Conservation (phyloP, 805 yeast species). For the Starmerella sp. region DNA sequence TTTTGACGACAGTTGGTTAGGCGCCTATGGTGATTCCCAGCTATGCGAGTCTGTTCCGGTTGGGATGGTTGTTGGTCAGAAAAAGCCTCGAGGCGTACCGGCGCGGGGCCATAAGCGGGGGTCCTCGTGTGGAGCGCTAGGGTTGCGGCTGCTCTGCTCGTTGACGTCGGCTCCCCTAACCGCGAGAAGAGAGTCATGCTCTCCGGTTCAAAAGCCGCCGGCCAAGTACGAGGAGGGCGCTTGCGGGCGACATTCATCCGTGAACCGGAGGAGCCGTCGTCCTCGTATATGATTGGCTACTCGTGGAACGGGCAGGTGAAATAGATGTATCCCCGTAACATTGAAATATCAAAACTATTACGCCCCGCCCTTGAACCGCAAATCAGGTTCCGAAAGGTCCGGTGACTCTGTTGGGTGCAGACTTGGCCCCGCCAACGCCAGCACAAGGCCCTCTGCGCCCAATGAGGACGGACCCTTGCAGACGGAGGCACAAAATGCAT, state of each 20-base stretch:
- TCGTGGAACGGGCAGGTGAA: no score
- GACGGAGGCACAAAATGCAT: neutral
- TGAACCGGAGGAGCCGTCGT: no score
- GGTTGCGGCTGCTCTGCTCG: neutral
- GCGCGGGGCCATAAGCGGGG: slow-evolving; percentile 1
- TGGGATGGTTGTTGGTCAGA: neutral
- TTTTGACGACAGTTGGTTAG: neutral
- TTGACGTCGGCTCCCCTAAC: neutral
- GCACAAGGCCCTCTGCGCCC: neutral
- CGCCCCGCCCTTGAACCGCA: no score
- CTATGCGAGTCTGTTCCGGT: no score
- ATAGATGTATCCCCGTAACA: no score
- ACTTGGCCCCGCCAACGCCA: no score
- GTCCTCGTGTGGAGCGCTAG: neutral
- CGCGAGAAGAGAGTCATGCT: neutral
- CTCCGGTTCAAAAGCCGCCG: neutral
- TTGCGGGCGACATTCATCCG: no score
- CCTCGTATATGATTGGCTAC: no score
- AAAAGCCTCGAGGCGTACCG: neutral
- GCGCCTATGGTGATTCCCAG: no score
- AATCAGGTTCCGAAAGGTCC: neutral
- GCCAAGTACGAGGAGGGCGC: no score
- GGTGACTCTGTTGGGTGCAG: neutral
- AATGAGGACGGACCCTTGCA: neutral
- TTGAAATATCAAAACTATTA: no score